phyloP scores from a whole-genome alignment of 1,284 basidiomycete genomes.

The Malassezia cuniculi region DNA sequence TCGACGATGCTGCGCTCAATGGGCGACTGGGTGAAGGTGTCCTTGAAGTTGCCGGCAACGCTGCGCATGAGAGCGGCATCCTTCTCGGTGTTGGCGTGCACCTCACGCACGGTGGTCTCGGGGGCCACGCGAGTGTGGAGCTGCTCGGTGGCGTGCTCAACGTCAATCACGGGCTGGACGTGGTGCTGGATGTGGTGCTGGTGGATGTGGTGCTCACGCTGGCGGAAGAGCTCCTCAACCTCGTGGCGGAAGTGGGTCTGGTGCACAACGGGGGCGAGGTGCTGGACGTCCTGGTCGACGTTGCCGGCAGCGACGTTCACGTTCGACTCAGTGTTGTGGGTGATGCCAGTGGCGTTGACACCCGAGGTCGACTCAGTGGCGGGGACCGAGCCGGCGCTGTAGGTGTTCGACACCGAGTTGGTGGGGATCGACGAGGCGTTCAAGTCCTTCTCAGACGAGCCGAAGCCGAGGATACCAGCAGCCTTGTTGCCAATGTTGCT shows the following conservation, averaged over 20 bases:
- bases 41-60: conserved; percentile 33
- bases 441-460: conserved; percentile 5
- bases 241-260: conserved; percentile 42
- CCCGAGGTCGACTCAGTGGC: conserved; percentile 5
- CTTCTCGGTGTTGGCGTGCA: conserved; percentile 43
- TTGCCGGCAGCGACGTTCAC: conserved; percentile 33
- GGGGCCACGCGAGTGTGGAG: conserved; percentile 32
- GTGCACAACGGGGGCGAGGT: conserved; percentile 40
- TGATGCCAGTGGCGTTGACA: conserved; percentile 9
- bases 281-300: conserved; percentile 43
- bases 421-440: conserved; percentile 1
- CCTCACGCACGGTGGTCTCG: conserved; percentile 32
- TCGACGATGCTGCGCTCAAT: conserved; percentile 38
- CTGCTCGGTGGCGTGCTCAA: conserved; percentile 38
- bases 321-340: conserved; percentile 19
- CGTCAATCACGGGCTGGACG: conserved; percentile 42
- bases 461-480: neutral
- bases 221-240: conserved; percentile 42
- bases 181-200: conserved; percentile 45
- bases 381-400: neutral
- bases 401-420: neutral
- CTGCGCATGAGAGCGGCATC: conserved; percentile 38
- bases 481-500: neutral
- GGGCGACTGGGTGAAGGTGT: conserved; percentile 26
- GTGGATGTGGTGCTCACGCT: conserved; percentile 44